Evolutionary conservation across 2,329 filamentous ascomycete species (phyloP).

Genomic region (Ceratocystis ficicola): DNA sequence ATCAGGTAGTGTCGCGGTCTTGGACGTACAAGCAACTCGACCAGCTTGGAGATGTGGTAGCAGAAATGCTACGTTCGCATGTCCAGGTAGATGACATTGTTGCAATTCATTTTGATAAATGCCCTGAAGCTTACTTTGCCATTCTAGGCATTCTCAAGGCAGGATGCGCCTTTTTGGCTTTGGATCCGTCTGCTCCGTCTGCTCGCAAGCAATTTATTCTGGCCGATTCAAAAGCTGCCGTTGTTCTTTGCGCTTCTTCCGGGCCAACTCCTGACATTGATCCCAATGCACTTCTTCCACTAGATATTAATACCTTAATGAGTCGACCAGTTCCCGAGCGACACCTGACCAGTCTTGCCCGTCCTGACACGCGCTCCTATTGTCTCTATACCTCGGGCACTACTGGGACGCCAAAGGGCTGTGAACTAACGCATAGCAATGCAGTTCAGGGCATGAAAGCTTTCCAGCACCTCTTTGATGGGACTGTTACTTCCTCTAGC

Average conservation of each 20-base stretch:
- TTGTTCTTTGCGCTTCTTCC: slow-evolving; percentile 45
- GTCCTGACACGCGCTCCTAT: slow-evolving; percentile 54
- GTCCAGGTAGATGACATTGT: slow-evolving; percentile 50
- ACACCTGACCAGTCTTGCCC: not conserved
- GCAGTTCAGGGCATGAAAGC: slow-evolving; percentile 80
- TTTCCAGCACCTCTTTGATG: slow-evolving; percentile 65
- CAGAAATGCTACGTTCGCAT: slow-evolving; percentile 45
- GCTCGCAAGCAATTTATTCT: slow-evolving; percentile 68
- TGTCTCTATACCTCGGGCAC: slow-evolving; percentile 82
- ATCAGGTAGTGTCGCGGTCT: not conserved
- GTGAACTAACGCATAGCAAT: slow-evolving; percentile 79
- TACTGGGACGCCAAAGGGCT: slow-evolving; percentile 77
- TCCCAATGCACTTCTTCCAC: slow-evolving; percentile 28
- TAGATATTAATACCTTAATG: slow-evolving; percentile 29
- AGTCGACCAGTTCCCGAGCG: not conserved
- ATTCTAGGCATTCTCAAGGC: slow-evolving; percentile 74
- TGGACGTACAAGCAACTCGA: slow-evolving; percentile 73
- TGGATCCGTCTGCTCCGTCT: slow-evolving; percentile 61
- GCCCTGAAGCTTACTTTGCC: slow-evolving; percentile 68
- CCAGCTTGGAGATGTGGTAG: slow-evolving; percentile 57
- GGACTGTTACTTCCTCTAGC: slow-evolving; percentile 60
- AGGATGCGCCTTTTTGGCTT: slow-evolving; percentile 67
- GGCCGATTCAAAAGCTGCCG: slow-evolving; percentile 53
- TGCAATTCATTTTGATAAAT: slow-evolving; percentile 73
- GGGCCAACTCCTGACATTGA: slow-evolving; percentile 15